Conservation (phyloP, 768 basidiomycete species). For the Xerocomus potaroensis region DNA sequence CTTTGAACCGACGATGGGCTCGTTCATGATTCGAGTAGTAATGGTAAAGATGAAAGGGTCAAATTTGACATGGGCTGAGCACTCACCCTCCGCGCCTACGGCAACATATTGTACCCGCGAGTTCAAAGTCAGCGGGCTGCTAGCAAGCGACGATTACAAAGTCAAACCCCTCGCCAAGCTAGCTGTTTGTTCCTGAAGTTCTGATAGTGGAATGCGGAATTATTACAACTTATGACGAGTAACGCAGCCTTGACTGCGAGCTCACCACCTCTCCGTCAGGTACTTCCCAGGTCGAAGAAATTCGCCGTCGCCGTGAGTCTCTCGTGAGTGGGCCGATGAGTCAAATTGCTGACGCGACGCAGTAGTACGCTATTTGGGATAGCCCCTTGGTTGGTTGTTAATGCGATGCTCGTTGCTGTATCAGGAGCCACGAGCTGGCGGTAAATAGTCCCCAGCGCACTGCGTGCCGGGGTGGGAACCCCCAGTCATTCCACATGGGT, state of each 20-base stretch:
- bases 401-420: slow-evolving; percentile 9
- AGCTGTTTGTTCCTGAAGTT: neutral
- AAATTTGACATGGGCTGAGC: neutral
- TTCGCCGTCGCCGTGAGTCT: neutral
- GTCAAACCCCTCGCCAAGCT: slow-evolving; percentile 1
- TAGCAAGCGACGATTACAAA: slow-evolving; percentile 7
- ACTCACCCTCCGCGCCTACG: slow-evolving; percentile 10
- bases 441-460: neutral
- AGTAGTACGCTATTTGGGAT: slow-evolving; percentile 1
- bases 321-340: slow-evolving; percentile 13
- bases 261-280: no score
- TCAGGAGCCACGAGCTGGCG: neutral
- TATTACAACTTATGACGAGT: no score
- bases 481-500: neutral
- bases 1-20: slow-evolving; percentile 25
- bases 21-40: slow-evolving; percentile 13
- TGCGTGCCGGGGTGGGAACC: slow-evolving; percentile 8
- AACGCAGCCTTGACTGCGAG: no score
- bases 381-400: slow-evolving; percentile 13
- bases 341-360: slow-evolving; percentile 22
- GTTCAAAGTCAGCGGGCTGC: slow-evolving; percentile 25
- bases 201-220: no score
- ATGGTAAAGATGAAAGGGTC: slow-evolving; percentile 5
- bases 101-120: slow-evolving; percentile 13
- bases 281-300: no score